Conservation (phyloP, 768 basidiomycete genomes). For the Neoboletus subvelutipes region DNA sequence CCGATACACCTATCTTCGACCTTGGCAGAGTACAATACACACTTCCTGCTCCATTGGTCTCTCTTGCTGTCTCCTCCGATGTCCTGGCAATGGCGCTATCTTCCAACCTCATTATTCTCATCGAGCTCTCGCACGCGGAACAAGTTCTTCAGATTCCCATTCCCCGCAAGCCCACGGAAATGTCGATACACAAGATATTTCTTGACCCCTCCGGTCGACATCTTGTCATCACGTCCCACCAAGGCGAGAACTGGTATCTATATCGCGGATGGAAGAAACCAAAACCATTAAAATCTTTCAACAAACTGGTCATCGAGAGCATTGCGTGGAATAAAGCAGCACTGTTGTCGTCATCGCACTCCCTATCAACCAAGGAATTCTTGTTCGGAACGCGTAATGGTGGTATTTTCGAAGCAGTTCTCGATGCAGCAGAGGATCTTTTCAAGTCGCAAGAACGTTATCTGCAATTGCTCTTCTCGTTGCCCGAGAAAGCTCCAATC, state of each 20-base stretch:
- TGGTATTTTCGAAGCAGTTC: slow-evolving; percentile 80
- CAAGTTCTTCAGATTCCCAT: slow-evolving; percentile 82
- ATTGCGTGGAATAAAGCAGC: slow-evolving; percentile 86
- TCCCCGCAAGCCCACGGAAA: slow-evolving; percentile 70
- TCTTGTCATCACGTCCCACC: slow-evolving; percentile 77
- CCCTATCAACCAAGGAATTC: slow-evolving; percentile 79
- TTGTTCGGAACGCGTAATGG: slow-evolving; percentile 86
- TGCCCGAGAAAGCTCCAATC: slow-evolving; percentile 80
- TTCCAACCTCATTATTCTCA: slow-evolving; percentile 78
- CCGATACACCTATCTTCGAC: slow-evolving; percentile 66
- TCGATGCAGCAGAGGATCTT: slow-evolving; percentile 90
- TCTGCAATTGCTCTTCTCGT: slow-evolving; percentile 66
- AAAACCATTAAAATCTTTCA: slow-evolving; percentile 69
- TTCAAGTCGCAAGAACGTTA: slow-evolving; percentile 88
- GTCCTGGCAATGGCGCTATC: slow-evolving; percentile 80
- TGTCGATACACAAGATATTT: slow-evolving; percentile 80
- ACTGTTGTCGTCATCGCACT: slow-evolving; percentile 59
- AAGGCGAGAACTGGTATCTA: slow-evolving; percentile 94
- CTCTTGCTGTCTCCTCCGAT: slow-evolving; percentile 83
- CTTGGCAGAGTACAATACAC: slow-evolving; percentile 88
- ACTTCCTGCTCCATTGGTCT: slow-evolving; percentile 79
- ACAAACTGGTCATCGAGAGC: slow-evolving; percentile 84
- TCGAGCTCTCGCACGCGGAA: slow-evolving; percentile 86
- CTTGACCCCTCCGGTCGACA: slow-evolving; percentile 93
- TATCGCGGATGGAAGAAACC: slow-evolving; percentile 82